Evolutionary conservation across 805 yeast species (phyloP), one percentile per base, ranked within the genome.

Genomic region (Metschnikowia rubicola): DNA sequence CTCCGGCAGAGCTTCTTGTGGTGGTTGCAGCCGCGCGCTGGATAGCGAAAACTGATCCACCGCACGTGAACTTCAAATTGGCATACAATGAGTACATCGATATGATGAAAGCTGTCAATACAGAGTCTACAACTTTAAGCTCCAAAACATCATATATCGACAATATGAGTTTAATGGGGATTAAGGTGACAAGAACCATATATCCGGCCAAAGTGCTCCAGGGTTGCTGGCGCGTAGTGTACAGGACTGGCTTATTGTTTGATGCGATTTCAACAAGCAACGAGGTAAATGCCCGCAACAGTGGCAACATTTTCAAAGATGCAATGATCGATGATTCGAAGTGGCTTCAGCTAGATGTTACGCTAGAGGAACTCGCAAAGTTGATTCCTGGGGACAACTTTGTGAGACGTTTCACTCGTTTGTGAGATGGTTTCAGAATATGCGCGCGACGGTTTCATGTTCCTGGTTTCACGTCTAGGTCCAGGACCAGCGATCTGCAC

Each of bases 21-120:
- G 66, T 88, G 11, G 80, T 91, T 5, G 80, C 89, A 37, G 84
- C 91, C 0, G 88, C 95, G 0, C 72, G 97, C 38, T 83, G 84
- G 43, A 71, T 80, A 21, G 71, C 79, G 41, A 86, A 83, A 55
- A 73, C 74, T 29, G 82, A 78, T 17, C 64, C 79, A 21, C 80
- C 73, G 11, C 72, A 74, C n/a, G 76, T 88, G 15, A 91, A 88
- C 62, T 83, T 90, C 65, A 87, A 86, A 54, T 66, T 89, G 48
- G 86, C 84, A 0, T 85, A 83, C 62, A 83, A 81, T 30, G 98
- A 92, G 62, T 92, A 88, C 63, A 59, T 61, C n/a, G 70, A 67
- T 2, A 75, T 83, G 72, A 71, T 81, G 37, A 75, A 77, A 45
- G 51, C 59, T 0, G 64, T 73, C 47, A 76, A 78, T 46, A 68